Conservation (phyloP, 192 early-diverging fungal genomes). For the Geranomyces variabilis region DNA sequence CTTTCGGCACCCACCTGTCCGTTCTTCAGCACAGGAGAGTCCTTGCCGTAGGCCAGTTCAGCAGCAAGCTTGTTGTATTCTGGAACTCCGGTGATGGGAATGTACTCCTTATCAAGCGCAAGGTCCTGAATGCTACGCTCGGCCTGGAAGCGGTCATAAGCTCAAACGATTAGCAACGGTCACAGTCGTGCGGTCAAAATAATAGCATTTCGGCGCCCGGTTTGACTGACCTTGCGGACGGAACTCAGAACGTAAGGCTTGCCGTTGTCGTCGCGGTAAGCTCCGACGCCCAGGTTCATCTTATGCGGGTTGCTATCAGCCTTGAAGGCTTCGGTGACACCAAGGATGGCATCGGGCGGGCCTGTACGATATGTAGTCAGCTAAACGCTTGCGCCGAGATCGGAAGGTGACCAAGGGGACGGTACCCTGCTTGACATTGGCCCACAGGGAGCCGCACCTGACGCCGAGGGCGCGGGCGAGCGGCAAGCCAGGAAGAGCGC, state of each 20-base stretch:
- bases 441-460: conserved; percentile 30
- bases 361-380: conserved; percentile 27
- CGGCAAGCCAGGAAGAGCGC: background rate
- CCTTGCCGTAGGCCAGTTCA: conserved; percentile 82
- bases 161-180: background rate
- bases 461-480: conserved; percentile 2
- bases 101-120: conserved; percentile 92
- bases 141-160: conserved; percentile 75
- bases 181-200: background rate
- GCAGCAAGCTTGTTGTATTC: conserved; percentile 82
- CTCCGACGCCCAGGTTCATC: conserved; percentile 99
- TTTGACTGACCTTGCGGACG: conserved; percentile 73
- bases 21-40: conserved; percentile 67
- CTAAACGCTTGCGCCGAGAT: background rate
- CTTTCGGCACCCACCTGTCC: conserved; percentile 54
- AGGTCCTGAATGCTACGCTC: conserved; percentile 73
- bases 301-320: conserved; percentile 86
- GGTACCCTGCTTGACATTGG: conserved; percentile 39
- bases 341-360: conserved; percentile 62
- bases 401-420: background rate
- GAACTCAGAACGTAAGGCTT: conserved; percentile 90
- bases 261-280: conserved; percentile 87
- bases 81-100: conserved; percentile 90
- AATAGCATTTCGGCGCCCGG: too few species aligned
- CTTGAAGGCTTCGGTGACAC: conserved; percentile 93